phyloP scores from a whole-genome alignment of 1,284 basidiomycete species.

The Pulchroboletus neoregius region DNA sequence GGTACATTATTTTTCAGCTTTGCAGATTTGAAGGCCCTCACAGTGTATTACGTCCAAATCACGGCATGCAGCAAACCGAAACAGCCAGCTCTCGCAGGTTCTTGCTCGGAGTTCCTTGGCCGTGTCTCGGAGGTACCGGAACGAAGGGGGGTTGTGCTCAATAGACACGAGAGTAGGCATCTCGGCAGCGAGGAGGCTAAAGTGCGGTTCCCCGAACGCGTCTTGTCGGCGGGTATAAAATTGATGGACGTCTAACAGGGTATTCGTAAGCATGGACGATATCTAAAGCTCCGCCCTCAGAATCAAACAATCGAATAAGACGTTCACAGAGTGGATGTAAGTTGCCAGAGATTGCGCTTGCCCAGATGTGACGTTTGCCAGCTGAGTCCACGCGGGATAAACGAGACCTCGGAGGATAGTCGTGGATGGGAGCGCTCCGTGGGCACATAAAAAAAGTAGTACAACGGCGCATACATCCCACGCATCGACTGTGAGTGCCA shows the following conservation, averaged over 20 bases:
- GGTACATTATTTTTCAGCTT: too few relatives aligned
- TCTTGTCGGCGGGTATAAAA: conserved; percentile 62
- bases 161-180: conserved; percentile 66
- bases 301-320: conserved; percentile 56
- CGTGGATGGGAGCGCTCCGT: conserved; percentile 64
- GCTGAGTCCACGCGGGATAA: conserved; percentile 67
- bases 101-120: conserved; percentile 49
- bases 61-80: conserved; percentile 67
- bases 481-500: conserved; percentile 50
- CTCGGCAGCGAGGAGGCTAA: conserved; percentile 54
- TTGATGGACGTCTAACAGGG: conserved; percentile 62
- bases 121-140: conserved; percentile 43
- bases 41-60: conserved; percentile 68
- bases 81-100: conserved; percentile 58
- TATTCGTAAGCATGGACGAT: conserved; percentile 42
- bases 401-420: conserved; percentile 68
- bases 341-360: conserved; percentile 43
- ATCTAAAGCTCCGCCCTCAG: conserved; percentile 48
- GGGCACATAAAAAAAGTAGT: conserved; percentile 60
- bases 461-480: conserved; percentile 66
- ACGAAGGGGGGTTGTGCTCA: conserved; percentile 55
- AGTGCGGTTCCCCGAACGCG: conserved; percentile 62
- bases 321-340: conserved; percentile 58
- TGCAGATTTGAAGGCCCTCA: conserved; percentile 47
- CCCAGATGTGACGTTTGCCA: conserved; percentile 38